Percentiles rank a stretch among this genome's conserved stretches.
Conservation (phyloP, 305 asterid species). For the Rubia tinctorum region DNA sequence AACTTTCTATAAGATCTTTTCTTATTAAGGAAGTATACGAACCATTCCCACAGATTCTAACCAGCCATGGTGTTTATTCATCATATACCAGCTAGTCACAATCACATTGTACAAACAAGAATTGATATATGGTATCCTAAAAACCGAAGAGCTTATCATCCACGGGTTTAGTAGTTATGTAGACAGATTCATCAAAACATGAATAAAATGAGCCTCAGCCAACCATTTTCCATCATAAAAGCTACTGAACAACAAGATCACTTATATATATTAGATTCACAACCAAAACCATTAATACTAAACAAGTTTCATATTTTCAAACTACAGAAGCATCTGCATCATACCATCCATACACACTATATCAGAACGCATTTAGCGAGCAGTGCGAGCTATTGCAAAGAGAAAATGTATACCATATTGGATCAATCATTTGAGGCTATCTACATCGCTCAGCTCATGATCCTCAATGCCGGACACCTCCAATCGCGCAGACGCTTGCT, state of each 20-base stretch:
- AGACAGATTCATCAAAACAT: background rate
- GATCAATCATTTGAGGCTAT: background rate
- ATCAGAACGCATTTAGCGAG: slow-evolving; percentile 7
- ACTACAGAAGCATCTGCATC: slow-evolving; percentile 1
- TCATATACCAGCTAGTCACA: background rate
- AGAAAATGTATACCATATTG: background rate
- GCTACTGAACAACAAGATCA: background rate
- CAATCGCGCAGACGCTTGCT: slow-evolving; percentile 78
- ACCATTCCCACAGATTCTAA: background rate
- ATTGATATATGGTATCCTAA: background rate
- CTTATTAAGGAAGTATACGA: background rate
- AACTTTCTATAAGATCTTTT: background rate
- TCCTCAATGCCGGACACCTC: slow-evolving; percentile 56
- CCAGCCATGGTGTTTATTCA: background rate
- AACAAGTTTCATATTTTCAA: background rate
- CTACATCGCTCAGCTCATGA: slow-evolving; percentile 43
- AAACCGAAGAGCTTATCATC: background rate
- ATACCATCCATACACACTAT: background rate
- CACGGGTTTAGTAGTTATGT: background rate
- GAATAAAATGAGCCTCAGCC: background rate
- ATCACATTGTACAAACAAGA: background rate
- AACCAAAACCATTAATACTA: background rate
- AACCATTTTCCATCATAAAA: background rate
- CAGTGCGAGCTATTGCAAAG: background rate
- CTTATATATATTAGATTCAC: background rate